Evolutionary conservation across 2,329 filamentous ascomycete species (phyloP).

Genomic region (Xylaria polymorpha): DNA sequence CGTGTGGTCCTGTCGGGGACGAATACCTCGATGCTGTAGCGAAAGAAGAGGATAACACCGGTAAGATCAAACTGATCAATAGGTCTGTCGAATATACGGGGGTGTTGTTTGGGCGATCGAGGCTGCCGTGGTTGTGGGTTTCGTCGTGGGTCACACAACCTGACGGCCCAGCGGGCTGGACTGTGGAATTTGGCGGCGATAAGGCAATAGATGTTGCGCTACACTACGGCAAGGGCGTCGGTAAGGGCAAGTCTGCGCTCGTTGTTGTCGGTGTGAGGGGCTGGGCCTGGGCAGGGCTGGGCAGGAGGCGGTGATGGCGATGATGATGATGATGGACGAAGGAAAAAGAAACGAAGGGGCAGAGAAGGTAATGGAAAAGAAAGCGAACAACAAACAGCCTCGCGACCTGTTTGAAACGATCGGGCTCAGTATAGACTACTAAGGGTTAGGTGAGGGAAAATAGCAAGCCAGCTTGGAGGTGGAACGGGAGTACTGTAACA

Average conservation of each 20-base stretch:
- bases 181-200: conserved; percentile 32
- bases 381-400: conserved; percentile 24
- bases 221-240: conserved; percentile 11
- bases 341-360: conserved; percentile 18
- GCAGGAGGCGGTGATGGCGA: conserved; percentile 6
- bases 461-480: conserved; percentile 34
- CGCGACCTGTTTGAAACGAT: conserved; percentile 28
- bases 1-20: conserved; percentile 43
- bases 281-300: conserved; percentile 9
- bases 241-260: conserved; percentile 13
- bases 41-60: conserved; percentile 14
- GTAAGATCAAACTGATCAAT: not conserved
- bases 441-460: conserved; percentile 22
- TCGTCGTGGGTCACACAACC: conserved; percentile 14
- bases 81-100: not conserved
- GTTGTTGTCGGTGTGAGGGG: conserved; percentile 15
- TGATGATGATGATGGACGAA: conserved; percentile 8
- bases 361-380: conserved; percentile 27
- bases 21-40: conserved; percentile 39
- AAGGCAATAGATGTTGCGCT: conserved; percentile 22
- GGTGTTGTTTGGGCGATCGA: not conserved
- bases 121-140: not conserved
- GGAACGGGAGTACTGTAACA: not conserved
- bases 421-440: conserved; percentile 6
- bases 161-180: conserved; percentile 16